Evolutionary conservation across 371 early-diverging fungal species (phyloP).

Genomic region (Rhizopus sp.): DNA sequence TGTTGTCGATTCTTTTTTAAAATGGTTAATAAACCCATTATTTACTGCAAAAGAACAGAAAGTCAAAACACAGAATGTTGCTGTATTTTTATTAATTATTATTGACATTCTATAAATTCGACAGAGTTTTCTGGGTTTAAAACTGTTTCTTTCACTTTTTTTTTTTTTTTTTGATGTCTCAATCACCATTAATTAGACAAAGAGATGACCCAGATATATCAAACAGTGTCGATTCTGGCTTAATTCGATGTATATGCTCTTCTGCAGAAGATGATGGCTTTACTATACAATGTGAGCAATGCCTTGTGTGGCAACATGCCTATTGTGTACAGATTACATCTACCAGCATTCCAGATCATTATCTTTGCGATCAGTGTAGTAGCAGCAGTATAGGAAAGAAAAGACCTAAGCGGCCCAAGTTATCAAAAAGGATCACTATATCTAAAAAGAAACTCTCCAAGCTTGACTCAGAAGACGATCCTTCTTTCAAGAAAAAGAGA

Average conservation of each 20-base stretch:
- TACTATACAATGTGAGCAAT: slow-evolving; percentile 41
- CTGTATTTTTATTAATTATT: no score
- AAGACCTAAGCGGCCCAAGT: slow-evolving; percentile 9
- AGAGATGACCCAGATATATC: not conserved
- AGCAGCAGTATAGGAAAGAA: not conserved
- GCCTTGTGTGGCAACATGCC: slow-evolving; percentile 18
- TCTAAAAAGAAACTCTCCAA: slow-evolving; percentile 16
- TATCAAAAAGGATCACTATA: slow-evolving; percentile 21
- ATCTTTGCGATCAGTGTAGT: slow-evolving; percentile 80
- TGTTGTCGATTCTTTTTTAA: slow-evolving; percentile 49
- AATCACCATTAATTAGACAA: not conserved
- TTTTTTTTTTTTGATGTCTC: not conserved
- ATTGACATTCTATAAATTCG: no score
- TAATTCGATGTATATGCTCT: slow-evolving; percentile 94
- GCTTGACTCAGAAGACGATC: slow-evolving; percentile 16
- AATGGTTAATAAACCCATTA: slow-evolving; percentile 96
- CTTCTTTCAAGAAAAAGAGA: slow-evolving; percentile 10
- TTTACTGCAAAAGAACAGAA: not conserved
- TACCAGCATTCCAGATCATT: slow-evolving; percentile 69
- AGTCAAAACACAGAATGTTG: not conserved
- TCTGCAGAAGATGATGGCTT: slow-evolving; percentile 96
- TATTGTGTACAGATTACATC: slow-evolving; percentile 19
- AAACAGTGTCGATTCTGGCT: slow-evolving; percentile 64
- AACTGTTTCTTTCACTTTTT: not conserved
- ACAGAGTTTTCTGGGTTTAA: no score